Evolutionary conservation across 352 stramenopile genomes (phyloP).

Genomic region (Detonula confervacea): DNA sequence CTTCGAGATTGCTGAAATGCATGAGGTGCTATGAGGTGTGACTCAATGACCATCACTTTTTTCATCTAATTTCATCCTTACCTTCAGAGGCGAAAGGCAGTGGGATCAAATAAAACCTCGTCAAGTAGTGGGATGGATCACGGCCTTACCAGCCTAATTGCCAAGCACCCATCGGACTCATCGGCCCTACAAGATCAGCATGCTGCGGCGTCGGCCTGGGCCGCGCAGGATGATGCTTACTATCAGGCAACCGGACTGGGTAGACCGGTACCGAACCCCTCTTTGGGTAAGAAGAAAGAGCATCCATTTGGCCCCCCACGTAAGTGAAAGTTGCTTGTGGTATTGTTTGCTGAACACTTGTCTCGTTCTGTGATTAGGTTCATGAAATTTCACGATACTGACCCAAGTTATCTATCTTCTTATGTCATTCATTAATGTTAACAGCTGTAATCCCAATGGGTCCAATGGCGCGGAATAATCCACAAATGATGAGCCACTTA

Average conservation of each 20-base stretch:
- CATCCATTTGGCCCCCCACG: neutral
- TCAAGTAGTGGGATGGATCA: too few species aligned
- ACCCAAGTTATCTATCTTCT: too few species aligned
- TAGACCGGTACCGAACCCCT: neutral
- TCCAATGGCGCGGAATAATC: neutral
- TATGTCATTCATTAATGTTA: neutral
- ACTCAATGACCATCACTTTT: too few species aligned
- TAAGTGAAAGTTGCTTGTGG: neutral
- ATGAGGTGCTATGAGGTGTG: too few species aligned
- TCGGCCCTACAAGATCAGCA: too few species aligned
- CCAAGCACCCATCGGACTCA: too few species aligned
- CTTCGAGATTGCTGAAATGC: too few species aligned
- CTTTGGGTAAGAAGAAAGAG: neutral
- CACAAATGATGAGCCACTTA: neutral
- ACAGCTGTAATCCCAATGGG: conserved; percentile 1
- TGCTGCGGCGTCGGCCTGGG: neutral
- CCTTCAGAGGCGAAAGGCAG: neutral
- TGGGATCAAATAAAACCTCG: too few species aligned
- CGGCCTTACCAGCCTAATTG: too few species aligned
- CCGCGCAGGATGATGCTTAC: neutral
- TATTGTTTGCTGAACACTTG: too few species aligned
- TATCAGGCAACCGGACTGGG: conserved; percentile 1
- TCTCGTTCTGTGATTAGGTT: too few species aligned
- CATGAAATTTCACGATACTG: neutral
- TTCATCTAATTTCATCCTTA: too few species aligned